phyloP scores from a whole-genome alignment of 1,284 basidiomycete species.

The Thecaphora thlaspeos region DNA sequence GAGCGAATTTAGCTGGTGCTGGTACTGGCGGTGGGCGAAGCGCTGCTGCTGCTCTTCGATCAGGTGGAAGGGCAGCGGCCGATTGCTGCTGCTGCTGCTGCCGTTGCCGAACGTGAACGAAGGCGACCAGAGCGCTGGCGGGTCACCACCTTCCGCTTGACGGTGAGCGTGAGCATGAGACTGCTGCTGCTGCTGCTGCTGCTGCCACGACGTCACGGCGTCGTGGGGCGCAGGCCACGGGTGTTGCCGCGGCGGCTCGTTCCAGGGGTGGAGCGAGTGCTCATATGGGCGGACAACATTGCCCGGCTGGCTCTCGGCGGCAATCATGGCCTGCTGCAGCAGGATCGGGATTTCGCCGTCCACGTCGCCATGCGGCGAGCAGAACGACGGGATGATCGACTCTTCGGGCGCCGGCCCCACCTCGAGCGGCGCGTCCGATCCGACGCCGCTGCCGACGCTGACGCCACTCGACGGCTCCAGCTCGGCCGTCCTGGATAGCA shows the following conservation, averaged over 20 bases:
- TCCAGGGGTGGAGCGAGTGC: background rate
- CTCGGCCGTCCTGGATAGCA: conserved; percentile 10
- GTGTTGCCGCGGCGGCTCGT: conserved; percentile 14
- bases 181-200: too few relatives aligned
- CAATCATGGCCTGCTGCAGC: background rate
- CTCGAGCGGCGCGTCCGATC: too few relatives aligned
- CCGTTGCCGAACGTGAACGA: background rate
- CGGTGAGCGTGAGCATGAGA: too few relatives aligned
- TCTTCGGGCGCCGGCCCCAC: background rate
- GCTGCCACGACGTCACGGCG: too few relatives aligned
- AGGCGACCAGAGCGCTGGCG: too few relatives aligned
- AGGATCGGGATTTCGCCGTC: background rate
- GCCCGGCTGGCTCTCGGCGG: background rate
- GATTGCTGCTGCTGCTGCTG: conserved; percentile 16
- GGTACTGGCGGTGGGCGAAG: too few relatives aligned
- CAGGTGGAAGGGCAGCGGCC: too few relatives aligned
- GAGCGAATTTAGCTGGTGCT: too few relatives aligned
- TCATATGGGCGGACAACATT: background rate
- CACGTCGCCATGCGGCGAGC: background rate
- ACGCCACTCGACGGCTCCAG: background rate
- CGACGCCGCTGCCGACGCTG: too few relatives aligned
- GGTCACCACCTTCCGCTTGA: too few relatives aligned
- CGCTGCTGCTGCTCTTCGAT: too few relatives aligned
- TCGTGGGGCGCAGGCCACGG: too few relatives aligned
- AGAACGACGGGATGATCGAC: background rate